Conservation (phyloP, 805 yeast species). For the Wickerhamia fluorescens region DNA sequence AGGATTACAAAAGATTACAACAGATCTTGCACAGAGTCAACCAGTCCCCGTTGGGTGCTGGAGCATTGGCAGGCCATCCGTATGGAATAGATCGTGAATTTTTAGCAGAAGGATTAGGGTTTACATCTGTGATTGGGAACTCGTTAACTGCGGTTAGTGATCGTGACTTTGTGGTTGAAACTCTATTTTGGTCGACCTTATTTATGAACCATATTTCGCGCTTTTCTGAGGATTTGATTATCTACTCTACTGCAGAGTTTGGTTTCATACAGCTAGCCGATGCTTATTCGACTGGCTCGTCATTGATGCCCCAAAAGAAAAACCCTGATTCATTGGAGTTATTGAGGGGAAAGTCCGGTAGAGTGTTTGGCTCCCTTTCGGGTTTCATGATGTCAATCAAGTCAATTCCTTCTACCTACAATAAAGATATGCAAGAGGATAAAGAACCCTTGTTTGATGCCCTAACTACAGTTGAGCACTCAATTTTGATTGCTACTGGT, state of each 20-base stretch:
- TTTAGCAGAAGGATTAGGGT: conserved; percentile 74
- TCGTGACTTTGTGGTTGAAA: conserved; percentile 94
- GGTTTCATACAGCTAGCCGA: conserved; percentile 91
- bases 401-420: conserved; percentile 96
- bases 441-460: conserved; percentile 97
- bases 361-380: conserved; percentile 90
- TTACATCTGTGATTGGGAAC: conserved; percentile 84
- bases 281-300: conserved; percentile 97
- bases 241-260: conserved; percentile 96
- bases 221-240: conserved; percentile 88
- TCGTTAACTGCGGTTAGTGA: conserved; percentile 96
- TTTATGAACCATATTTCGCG: conserved; percentile 95
- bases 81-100: conserved; percentile 96
- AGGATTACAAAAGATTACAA: conserved; percentile 78
- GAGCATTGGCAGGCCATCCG: conserved; percentile 99
- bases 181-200: conserved; percentile 90
- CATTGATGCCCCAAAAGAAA: conserved; percentile 98
- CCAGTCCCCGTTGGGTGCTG: conserved; percentile 88
- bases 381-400: conserved; percentile 96
- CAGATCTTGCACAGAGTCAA: conserved; percentile 81
- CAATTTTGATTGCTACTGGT: conserved; percentile 91
- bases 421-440: conserved; percentile 98
- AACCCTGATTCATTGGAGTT: conserved; percentile 95
- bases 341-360: conserved; percentile 93
- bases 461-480: conserved; percentile 85